Percentiles rank a stretch among this genome's conserved stretches.
These are phyloP conservation scores for Phytophthora hybrid DNA, from an alignment of 352 stramenopile species.

Conservation along the genomic window DNA sequence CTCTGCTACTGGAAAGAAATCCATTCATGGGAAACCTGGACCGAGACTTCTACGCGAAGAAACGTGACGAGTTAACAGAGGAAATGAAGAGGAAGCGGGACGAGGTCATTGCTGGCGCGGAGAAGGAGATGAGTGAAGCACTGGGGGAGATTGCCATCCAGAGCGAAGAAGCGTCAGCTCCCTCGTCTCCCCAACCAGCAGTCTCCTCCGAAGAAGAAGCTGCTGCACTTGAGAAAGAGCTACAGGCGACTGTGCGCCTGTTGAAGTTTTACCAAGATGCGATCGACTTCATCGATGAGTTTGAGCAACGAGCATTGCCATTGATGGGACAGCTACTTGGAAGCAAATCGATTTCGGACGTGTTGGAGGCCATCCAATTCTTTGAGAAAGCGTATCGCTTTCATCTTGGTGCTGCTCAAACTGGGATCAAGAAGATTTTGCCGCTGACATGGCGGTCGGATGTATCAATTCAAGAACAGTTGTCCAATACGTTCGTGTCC, in stretches of 20 bases:
- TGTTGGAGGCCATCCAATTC: conserved; percentile 94
- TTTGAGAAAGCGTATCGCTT: conserved; percentile 94
- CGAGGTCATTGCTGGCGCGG: conserved; percentile 83
- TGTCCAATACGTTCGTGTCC: conserved; percentile 85
- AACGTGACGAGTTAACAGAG: conserved; percentile 79
- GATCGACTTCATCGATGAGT: conserved; percentile 93
- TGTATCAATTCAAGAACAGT: conserved; percentile 90
- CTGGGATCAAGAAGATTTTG: conserved; percentile 92
- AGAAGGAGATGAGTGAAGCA: conserved; percentile 75
- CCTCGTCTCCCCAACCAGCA: conserved; percentile 8
- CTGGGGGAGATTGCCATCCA: conserved; percentile 40
- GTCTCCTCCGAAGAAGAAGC: conserved; percentile 51
- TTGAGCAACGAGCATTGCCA: conserved; percentile 82
- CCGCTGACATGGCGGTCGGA: conserved; percentile 93
- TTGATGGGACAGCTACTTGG: conserved; percentile 90
- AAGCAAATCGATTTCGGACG: conserved; percentile 93
- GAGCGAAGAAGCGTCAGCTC: conserved; percentile 1
- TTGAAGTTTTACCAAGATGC: conserved; percentile 93
- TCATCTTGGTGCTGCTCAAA: conserved; percentile 88
- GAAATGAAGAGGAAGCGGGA: conserved; percentile 68
- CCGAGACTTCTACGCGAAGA: conserved; percentile 78
- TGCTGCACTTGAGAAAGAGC: conserved; percentile 68
- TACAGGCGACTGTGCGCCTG: conserved; percentile 78
- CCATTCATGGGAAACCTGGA: conserved; percentile 94
- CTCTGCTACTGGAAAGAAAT: conserved; percentile 93